Percentiles rank a stretch among this genome's conserved stretches.
phyloP scores from a whole-genome alignment of 768 basidiomycete genomes.

The Lyophyllum decastes region DNA sequence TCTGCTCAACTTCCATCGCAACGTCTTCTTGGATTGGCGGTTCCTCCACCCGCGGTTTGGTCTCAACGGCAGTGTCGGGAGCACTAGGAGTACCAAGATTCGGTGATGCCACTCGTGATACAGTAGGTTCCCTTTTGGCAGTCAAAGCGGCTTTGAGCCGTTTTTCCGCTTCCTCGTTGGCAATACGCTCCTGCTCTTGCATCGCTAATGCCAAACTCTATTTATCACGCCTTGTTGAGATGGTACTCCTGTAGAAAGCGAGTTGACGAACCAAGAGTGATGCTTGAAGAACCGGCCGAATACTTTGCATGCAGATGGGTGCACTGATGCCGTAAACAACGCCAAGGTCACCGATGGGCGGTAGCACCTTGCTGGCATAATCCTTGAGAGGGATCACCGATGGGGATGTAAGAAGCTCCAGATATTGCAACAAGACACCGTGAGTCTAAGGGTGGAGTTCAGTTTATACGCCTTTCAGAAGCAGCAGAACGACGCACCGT shows the following conservation, averaged over 20 bases:
- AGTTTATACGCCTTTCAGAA: conserved; percentile 12
- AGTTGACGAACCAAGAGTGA: conserved; percentile 55
- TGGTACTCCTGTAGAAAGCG: not conserved
- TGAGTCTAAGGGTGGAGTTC: conserved; percentile 62
- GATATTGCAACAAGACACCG: conserved; percentile 88
- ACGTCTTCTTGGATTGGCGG: conserved; percentile 38
- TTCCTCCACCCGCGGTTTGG: conserved; percentile 28
- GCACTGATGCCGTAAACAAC: conserved; percentile 78
- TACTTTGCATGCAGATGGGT: conserved; percentile 91
- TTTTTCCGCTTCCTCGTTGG: conserved; percentile 77
- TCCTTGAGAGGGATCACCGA: conserved; percentile 67
- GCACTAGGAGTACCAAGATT: conserved; percentile 31
- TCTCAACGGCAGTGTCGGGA: conserved; percentile 25
- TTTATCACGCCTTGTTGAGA: conserved; percentile 1
- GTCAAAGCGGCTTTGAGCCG: conserved; percentile 78
- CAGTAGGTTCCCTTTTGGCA: conserved; percentile 71
- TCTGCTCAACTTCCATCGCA: conserved; percentile 54
- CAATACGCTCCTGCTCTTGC: conserved; percentile 68
- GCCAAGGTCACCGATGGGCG: conserved; percentile 73
- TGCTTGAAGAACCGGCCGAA: conserved; percentile 76
- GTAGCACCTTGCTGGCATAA: conserved; percentile 74
- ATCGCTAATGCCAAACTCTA: conserved; percentile 63
- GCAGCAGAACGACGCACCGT: conserved; percentile 53
- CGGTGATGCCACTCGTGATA: conserved; percentile 69
- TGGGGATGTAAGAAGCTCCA: conserved; percentile 82